phyloP scores from a whole-genome alignment of 1,284 basidiomycete genomes.

The Trametes versicolor region DNA sequence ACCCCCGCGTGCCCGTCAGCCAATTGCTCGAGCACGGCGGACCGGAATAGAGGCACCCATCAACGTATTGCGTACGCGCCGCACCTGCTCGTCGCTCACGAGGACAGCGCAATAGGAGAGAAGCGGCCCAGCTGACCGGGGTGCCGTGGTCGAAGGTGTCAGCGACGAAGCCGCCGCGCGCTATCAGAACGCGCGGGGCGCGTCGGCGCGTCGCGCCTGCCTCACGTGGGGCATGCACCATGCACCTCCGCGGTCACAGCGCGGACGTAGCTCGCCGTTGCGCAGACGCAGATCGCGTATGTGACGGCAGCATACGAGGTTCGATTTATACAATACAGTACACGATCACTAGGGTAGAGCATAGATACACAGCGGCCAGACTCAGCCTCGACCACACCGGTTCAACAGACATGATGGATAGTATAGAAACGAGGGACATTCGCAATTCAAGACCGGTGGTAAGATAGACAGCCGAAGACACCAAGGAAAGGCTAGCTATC shows the following conservation, averaged over 20 bases:
- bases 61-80: conserved; percentile 6
- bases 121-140: conserved; percentile 34
- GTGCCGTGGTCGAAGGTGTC: conserved; percentile 18
- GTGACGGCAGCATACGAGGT: neutral
- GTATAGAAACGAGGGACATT: conserved; percentile 7
- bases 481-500: neutral
- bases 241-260: conserved; percentile 1
- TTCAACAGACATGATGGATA: neutral
- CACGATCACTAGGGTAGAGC: conserved; percentile 15
- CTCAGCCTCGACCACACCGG: neutral
- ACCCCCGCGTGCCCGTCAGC: conserved; percentile 27
- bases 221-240: conserved; percentile 23
- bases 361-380: conserved; percentile 22
- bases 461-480: neutral
- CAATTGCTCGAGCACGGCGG: conserved; percentile 22
- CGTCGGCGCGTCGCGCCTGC: conserved; percentile 18
- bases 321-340: conserved; percentile 18
- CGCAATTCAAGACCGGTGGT: neutral
- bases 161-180: conserved; percentile 13
- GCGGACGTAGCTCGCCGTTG: neutral
- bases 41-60: conserved; percentile 31
- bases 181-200: conserved; percentile 12
- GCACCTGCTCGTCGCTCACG: conserved; percentile 25
- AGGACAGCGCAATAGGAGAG: conserved; percentile 19
- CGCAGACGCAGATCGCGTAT: conserved; percentile 1